phyloP scores from a whole-genome alignment of 345 rosid species.

The Cardamine chenopodiifolia region DNA sequence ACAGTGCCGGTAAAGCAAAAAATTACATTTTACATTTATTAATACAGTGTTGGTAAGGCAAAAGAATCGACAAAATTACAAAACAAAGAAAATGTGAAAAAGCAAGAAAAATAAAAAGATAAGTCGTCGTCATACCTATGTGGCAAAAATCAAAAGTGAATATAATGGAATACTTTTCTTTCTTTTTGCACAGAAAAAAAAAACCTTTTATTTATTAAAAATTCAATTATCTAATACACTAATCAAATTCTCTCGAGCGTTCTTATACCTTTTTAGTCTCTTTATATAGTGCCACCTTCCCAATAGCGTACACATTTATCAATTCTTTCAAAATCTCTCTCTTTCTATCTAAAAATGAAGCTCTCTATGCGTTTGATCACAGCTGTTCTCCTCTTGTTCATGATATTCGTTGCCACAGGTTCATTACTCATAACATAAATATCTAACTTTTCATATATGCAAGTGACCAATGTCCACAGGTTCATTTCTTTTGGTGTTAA shows the following conservation, averaged over 20 bases:
- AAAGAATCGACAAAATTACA: slow-evolving; percentile 24
- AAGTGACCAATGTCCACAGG: not conserved
- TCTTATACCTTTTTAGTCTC: slow-evolving; percentile 11
- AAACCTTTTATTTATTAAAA: not conserved
- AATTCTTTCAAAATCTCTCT: not conserved
- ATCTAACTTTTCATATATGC: not conserved
- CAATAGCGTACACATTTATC: slow-evolving; percentile 12
- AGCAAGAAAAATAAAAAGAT: not conserved
- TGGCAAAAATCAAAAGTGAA: slow-evolving; percentile 22
- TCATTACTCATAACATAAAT: slow-evolving; percentile 6
- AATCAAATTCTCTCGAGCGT: slow-evolving; percentile 22
- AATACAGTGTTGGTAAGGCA: slow-evolving; percentile 28
- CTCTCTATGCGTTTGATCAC: slow-evolving; percentile 42
- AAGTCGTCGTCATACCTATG: slow-evolving; percentile 28
- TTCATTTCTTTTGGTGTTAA: not conserved
- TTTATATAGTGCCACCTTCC: slow-evolving; percentile 35
- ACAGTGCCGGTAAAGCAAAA: slow-evolving; percentile 35
- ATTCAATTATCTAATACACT: not conserved
- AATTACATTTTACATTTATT: not conserved
- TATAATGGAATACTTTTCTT: not conserved
- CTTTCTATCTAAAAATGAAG: slow-evolving; percentile 33
- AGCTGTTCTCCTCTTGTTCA: slow-evolving; percentile 33
- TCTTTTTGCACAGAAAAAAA: not conserved
- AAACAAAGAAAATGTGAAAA: slow-evolving; percentile 9
- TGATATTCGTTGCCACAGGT: slow-evolving; percentile 45